Percentiles rank a stretch among this genome's conserved stretches.
Conservation (phyloP, 129 eudicot genomes). For the Dittrichia graveolens region DNA sequence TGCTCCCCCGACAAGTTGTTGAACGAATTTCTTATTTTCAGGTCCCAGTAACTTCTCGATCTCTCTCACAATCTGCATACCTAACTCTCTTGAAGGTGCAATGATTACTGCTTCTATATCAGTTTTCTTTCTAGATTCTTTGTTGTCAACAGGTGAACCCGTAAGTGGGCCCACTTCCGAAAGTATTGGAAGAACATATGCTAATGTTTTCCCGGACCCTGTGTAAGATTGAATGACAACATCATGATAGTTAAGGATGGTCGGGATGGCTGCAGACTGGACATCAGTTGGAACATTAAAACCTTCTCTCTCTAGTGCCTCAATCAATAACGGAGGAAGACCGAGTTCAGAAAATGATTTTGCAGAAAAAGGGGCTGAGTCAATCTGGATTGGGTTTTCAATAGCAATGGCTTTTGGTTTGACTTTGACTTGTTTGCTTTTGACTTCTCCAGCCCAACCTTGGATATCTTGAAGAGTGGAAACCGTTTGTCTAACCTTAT, state of each 20-base stretch:
- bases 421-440: constrained; percentile 45
- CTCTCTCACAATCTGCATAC: constrained; percentile 96
- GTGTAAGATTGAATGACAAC: constrained; percentile 94
- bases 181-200: constrained; percentile 90
- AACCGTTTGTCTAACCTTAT: constrained; percentile 39
- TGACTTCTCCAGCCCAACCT: constrained; percentile 34
- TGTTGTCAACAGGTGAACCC: constrained; percentile 26
- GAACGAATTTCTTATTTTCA: constrained; percentile 65
- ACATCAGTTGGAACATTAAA: constrained; percentile 80
- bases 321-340: constrained; percentile 67
- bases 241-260: constrained; percentile 72
- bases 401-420: constrained; percentile 41
- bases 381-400: constrained; percentile 49
- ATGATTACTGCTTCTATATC: constrained; percentile 87
- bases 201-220: constrained; percentile 92
- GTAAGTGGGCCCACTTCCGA: constrained; percentile 70
- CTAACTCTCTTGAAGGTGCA: constrained; percentile 95
- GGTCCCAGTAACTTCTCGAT: constrained; percentile 91
- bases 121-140: constrained; percentile 42
- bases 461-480: constrained; percentile 41
- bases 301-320: constrained; percentile 78
- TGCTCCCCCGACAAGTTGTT: constrained; percentile 98
- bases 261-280: constrained; percentile 87
- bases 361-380: constrained; percentile 80
- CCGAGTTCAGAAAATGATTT: constrained; percentile 94